Evolutionary conservation across 805 yeast genomes (phyloP).

Genomic region (Monosporozyma aquatica): DNA sequence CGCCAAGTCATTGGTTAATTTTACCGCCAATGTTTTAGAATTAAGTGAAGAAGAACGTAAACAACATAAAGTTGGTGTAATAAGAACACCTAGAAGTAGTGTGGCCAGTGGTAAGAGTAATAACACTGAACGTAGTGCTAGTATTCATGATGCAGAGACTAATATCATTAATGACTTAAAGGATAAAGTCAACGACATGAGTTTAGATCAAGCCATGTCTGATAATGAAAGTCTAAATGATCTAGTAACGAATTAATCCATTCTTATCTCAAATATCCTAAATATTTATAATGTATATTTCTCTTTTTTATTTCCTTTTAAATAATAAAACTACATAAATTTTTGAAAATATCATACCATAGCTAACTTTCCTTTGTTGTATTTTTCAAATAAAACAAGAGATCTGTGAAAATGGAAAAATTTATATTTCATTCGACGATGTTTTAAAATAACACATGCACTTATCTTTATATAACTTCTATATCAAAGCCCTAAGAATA

Average conservation of each 20-base stretch:
- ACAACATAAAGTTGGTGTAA: constrained; percentile 21
- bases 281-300: too few species aligned
- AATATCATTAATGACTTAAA: constrained; percentile 13
- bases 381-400: too few species aligned
- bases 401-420: too few species aligned
- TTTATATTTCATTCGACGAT: too few species aligned
- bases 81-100: constrained; percentile 19
- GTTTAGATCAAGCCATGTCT: background rate
- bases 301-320: too few species aligned
- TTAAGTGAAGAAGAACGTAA: constrained; percentile 51
- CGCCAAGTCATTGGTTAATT: constrained; percentile 61
- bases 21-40: constrained; percentile 60
- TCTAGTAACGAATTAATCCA: background rate
- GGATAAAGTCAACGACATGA: constrained; percentile 12
- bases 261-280: too few species aligned
- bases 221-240: background rate
- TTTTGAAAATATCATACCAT: too few species aligned
- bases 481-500: too few species aligned
- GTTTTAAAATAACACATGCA: too few species aligned
- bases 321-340: too few species aligned
- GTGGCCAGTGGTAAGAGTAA: constrained; percentile 9
- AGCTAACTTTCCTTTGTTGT: too few species aligned
- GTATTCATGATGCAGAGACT: background rate
- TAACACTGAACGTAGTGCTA: background rate
- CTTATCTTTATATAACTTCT: too few species aligned